phyloP scores from a whole-genome alignment of 2,329 filamentous ascomycete species.

The Lasiodiplodia hormozganensis region DNA sequence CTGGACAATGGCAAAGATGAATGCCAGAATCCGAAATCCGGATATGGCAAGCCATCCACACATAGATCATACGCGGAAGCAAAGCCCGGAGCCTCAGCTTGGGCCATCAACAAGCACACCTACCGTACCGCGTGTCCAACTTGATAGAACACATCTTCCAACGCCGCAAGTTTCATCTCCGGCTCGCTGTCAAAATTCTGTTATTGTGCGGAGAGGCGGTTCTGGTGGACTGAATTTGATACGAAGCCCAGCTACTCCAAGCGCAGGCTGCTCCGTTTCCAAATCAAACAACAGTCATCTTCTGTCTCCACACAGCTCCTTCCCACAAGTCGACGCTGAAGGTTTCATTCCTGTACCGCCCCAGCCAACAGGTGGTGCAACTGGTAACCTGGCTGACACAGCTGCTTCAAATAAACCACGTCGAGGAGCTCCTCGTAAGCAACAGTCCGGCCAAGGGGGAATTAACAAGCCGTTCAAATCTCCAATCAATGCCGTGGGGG shows the following conservation, averaged over 20 bases:
- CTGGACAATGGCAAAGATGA: conserved; percentile 59
- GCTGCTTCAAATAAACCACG: not conserved
- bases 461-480: conserved; percentile 22
- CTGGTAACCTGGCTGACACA: not conserved
- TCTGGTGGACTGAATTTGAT: not conserved
- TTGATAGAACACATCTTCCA: not conserved
- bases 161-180: conserved; percentile 19
- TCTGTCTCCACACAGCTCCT: not conserved
- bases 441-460: not conserved
- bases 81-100: conserved; percentile 9
- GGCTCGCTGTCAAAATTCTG: not conserved
- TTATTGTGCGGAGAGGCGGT: conserved; percentile 11
- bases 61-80: conserved; percentile 34
- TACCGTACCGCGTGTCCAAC: not conserved
- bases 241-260: not conserved
- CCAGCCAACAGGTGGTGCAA: not conserved
- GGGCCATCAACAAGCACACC: conserved; percentile 31
- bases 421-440: not conserved
- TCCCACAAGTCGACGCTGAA: not conserved
- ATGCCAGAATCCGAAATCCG: conserved; percentile 32
- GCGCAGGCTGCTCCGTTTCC: not conserved
- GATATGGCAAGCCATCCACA: not conserved
- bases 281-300: not conserved
- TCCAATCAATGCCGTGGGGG: conserved; percentile 4
- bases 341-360: not conserved